These are phyloP conservation scores for Gracilaria caudata DNA, from an alignment of 23 red algal species.

Conservation along the genomic window DNA sequence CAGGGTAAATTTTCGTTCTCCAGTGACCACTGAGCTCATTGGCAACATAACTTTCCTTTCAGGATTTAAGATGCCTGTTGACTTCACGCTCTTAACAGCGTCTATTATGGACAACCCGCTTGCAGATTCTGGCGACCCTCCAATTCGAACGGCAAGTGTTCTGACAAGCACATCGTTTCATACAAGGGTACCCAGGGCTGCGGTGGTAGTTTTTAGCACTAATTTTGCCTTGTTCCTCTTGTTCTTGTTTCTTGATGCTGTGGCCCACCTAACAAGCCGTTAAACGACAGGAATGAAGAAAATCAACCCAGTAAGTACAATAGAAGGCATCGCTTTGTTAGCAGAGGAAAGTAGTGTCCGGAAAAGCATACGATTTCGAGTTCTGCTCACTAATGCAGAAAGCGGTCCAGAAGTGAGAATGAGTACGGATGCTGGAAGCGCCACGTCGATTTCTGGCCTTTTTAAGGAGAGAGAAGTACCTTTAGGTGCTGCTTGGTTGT, in stretches of 20 bases:
- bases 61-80: not conserved
- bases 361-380: not conserved
- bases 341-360: not conserved
- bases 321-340: not conserved
- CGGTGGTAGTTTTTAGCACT: not conserved
- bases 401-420: not conserved
- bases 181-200: not conserved
- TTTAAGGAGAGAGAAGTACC: too few species aligned
- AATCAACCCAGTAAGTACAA: not conserved
- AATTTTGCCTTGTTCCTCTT: not conserved
- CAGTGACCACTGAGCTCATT: not conserved
- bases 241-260: not conserved
- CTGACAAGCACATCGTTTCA: not conserved
- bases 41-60: not conserved
- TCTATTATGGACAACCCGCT: not conserved
- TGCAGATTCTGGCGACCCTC: not conserved
- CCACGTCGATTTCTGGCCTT: too few species aligned
- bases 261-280: not conserved
- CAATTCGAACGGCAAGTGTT: not conserved
- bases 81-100: not conserved
- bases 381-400: not conserved
- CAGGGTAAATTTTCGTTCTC: not conserved
- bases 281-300: not conserved
- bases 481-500: too few species aligned
- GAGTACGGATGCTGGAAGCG: not conserved